Evolutionary conservation across 2,329 filamentous ascomycete species (phyloP).

Genomic region (Fusarium sp.): DNA sequence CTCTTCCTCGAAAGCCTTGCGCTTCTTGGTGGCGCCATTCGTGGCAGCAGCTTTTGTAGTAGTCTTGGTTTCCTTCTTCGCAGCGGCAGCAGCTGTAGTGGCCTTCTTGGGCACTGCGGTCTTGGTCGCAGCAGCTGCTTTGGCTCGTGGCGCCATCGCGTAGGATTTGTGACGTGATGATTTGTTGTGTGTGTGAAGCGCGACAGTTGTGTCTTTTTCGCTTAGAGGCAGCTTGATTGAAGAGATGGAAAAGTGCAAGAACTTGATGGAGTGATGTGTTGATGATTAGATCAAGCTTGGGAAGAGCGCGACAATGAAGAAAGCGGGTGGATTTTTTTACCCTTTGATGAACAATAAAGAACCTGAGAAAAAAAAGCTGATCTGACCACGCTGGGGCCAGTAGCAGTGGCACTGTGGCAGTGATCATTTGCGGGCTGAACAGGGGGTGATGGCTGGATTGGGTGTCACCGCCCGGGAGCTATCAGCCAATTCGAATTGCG

Average conservation of each 20-base stretch:
- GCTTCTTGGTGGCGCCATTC: constrained; percentile 43
- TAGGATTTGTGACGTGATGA: constrained; percentile 9
- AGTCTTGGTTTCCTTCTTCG: constrained; percentile 39
- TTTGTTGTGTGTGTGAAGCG: constrained; percentile 13
- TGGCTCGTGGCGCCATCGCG: constrained; percentile 48
- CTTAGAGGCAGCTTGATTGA: background rate
- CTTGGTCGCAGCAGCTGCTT: constrained; percentile 40
- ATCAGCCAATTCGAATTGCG: background rate
- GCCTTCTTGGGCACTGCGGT: constrained; percentile 42
- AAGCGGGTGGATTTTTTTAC: constrained; percentile 25
- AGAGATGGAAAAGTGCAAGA: background rate
- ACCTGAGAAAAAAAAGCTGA: constrained; percentile 2
- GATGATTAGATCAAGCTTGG: constrained; percentile 24
- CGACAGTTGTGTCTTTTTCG: background rate
- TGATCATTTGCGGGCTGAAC: constrained; percentile 32
- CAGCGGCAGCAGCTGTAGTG: constrained; percentile 28
- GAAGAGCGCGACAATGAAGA: constrained; percentile 4
- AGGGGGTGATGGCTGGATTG: constrained; percentile 14
- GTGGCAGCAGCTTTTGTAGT: constrained; percentile 31
- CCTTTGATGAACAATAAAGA: background rate
- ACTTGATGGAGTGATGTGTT: constrained; percentile 19
- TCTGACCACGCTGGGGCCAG: constrained; percentile 32
- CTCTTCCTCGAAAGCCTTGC: constrained; percentile 41
- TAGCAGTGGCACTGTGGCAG: constrained; percentile 27
- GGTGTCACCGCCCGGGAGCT: constrained; percentile 30